Evolutionary conservation across 1,139 yeast species (phyloP), one percentile per base, ranked within the genome.

Genomic region (Williopsis jadinii): DNA sequence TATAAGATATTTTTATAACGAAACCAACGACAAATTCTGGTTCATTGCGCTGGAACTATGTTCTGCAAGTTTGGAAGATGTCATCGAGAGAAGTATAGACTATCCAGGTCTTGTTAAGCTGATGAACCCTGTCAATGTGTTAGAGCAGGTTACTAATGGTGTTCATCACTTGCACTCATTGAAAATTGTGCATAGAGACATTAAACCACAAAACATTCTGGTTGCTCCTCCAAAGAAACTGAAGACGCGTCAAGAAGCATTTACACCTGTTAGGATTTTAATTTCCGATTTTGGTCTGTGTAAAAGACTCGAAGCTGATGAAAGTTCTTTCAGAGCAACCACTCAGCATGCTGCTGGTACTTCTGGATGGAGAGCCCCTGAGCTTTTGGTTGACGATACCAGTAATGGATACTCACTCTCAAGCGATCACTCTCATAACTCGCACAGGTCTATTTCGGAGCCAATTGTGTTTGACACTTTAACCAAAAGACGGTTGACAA

Each of bases 321-420:
- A 92, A 61, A 84, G 95, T 2, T 86, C 96, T 8, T 92, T 92
- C 60, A 74, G 92, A 49, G 95, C 97, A 0, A 90, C 96, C 1
- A 81, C 92, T 1, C 88, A 88, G 28, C 84, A 87, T 55, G 95
- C 95, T 10, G 95, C 97, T 0, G 99, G 99, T 2, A 92, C 98
- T 0, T 77, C 92, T 8, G 99, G 99, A 2, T 92, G 98, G 98
- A 75, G 97, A 52, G 97, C 98, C 0, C 98, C 98, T 0, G 99
- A 92, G 58, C 67, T 92, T 31, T 64, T 86, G 34, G 66, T 77
- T 32, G 76, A 66, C 28, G 66, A 61, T 52, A 32, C 44, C 32
- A 34, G 38, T 42, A n/a, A 49, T 13, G 34, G 41, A 28, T 42
- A 42, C 26, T 47, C 56, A 4, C 30, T 48, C 5, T 40, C 36